These are phyloP conservation scores for Pestalotiopsis sp. DNA, from an alignment of 2,329 filamentous ascomycete genomes.

Conservation along the genomic window DNA sequence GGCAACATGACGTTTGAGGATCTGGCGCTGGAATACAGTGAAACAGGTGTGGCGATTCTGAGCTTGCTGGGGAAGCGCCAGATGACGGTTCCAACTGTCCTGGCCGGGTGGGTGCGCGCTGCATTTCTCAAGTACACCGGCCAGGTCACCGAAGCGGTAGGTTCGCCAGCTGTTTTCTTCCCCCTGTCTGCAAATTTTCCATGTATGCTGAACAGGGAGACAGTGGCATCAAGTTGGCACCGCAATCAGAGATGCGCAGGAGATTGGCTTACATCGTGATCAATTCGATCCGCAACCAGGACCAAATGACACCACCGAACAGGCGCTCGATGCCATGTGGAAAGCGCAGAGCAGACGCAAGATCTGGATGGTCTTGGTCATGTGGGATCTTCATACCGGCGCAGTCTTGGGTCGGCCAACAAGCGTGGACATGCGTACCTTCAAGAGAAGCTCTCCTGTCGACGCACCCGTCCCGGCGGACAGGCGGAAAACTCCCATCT, in stretches of 20 bases:
- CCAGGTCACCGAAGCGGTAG: constrained; percentile 59
- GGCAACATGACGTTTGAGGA: constrained; percentile 63
- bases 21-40: constrained; percentile 62
- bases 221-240: constrained; percentile 60
- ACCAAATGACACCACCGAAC: constrained; percentile 45
- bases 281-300: constrained; percentile 52
- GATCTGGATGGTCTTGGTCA: constrained; percentile 57
- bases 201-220: constrained; percentile 15
- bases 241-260: constrained; percentile 64
- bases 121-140: constrained; percentile 62
- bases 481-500: constrained; percentile 49
- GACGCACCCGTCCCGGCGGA: constrained; percentile 54
- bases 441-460: constrained; percentile 52
- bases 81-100: constrained; percentile 57
- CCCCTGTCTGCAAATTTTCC: not conserved
- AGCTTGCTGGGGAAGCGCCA: constrained; percentile 59
- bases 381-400: constrained; percentile 58
- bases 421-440: constrained; percentile 52
- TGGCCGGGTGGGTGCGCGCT: constrained; percentile 59
- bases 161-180: constrained; percentile 21
- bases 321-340: constrained; percentile 60
- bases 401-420: constrained; percentile 58
- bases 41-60: constrained; percentile 56
- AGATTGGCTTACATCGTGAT: constrained; percentile 62
- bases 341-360: constrained; percentile 56